Base-by-base conservation (phyloP, 257 asterid species). In the Jacaranda mimosifolia region DNA sequence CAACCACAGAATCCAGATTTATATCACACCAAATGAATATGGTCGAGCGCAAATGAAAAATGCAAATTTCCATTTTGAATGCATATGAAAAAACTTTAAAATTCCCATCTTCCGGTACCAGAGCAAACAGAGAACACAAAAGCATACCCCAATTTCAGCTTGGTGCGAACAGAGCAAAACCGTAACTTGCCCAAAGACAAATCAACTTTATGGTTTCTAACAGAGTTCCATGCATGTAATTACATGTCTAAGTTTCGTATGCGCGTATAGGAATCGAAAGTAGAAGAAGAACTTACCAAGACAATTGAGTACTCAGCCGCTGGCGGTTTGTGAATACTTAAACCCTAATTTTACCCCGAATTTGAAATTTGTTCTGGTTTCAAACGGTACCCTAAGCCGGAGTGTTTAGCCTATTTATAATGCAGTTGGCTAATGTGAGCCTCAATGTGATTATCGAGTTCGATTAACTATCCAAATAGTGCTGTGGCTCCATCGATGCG, bases 301-400 rank as follows among this genome's bases (percentile, higher is more conserved):
- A 52, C 19, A 53, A n/a, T 6, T 26, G 32, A 26, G 19, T 1
- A 36, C 51, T 35, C 12, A 6, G 65, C 53, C 15, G 46, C 38
- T 9, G 55, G 18, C 19, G 42, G 67, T 18, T 39, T 39, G 55
- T 38, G 13, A 56, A 56, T 18, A 0, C 15, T 51, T 51, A 72
- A 72, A 72, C 76, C 76, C 67, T 72, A 72, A 72, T 56, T 72
- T 56, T n/a, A 40, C 43, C 67, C 67, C 53, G 59, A 56, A 38
- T 72, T 39, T 72, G 42, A 55, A 71, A 32, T 8, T 8, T 6
- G 52, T 36, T 26, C 32, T 26, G 32, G 32, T 26, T 26, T 26
- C 32, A 26, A 26, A 26, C 32, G 32, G 32, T 26, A 26, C 6
- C 63, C 55, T 9, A 7, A 48, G 55, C 14, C 1, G 32, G 32